phyloP scores from a whole-genome alignment of 768 basidiomycete species.

The Paxillus involutus region DNA sequence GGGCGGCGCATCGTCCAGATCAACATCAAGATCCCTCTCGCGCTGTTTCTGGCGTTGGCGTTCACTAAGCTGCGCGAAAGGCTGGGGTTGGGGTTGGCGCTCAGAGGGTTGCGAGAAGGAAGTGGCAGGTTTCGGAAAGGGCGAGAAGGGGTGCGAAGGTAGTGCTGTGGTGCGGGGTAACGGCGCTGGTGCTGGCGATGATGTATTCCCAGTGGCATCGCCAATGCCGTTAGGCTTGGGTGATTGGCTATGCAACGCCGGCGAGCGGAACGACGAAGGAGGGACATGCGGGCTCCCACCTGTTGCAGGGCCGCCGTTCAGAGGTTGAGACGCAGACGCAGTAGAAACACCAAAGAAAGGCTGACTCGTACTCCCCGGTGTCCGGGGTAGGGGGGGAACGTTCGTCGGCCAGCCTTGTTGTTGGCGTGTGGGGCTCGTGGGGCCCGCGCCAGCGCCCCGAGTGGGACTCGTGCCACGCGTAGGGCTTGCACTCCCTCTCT shows the following conservation, averaged over 20 bases:
- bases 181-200: conserved; percentile 11
- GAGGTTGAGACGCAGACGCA: background rate
- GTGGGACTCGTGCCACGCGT: conserved; percentile 8
- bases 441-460: background rate
- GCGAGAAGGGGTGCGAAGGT: conserved; percentile 10
- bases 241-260: conserved; percentile 2
- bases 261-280: background rate
- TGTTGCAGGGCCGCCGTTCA: no score
- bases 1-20: conserved; percentile 44
- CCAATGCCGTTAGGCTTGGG: conserved; percentile 9
- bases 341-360: conserved; percentile 13
- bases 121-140: conserved; percentile 19
- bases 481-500: conserved; percentile 3
- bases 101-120: conserved; percentile 8
- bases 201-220: background rate
- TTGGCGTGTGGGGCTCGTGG: conserved; percentile 16
- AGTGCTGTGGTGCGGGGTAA: conserved; percentile 25
- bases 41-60: conserved; percentile 27
- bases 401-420: conserved; percentile 21
- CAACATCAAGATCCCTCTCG: conserved; percentile 23
- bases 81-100: conserved; percentile 9
- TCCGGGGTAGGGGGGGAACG: conserved; percentile 30
- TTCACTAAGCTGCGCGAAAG: conserved; percentile 18
- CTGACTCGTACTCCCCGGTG: conserved; percentile 15
- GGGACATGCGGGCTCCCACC: background rate